Evolutionary conservation across 2,329 filamentous ascomycete genomes (phyloP), one percentile per base, ranked within the genome.

Genomic region (Eutypa lata): DNA sequence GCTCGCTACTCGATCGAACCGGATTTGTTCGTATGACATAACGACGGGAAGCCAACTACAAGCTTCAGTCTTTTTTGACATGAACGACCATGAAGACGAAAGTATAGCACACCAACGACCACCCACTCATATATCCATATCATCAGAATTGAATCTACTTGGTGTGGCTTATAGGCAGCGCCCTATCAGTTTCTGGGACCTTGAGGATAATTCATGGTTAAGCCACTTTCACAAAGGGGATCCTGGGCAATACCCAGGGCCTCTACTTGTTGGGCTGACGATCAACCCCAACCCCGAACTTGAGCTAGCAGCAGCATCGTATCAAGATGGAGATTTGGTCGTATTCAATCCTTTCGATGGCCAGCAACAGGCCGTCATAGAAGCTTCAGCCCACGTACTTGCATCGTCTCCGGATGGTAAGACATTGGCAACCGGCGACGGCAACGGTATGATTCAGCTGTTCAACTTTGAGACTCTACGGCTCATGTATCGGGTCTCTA

Each of bases 401-500:
- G 59, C 60, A 8, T 54, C 58, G 31, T 60, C 57, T 10, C 54
- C 61, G 0, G 62, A 67, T 52, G 65, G 65, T 6, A 57, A 56
- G 14, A 55, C 58, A 3, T 53, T 68, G 19, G 64, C 61, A 2
- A 57, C 57, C 22, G 64, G 57, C 3, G 60, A 56, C n/a, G 55
- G 49, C n/a, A 51, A 53, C 49, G 65, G 65, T 6, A 57, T 52
- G 6, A 57, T 68, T 24, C 59, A 63, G 28, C 44, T 66, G 26
- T 65, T 59, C 46, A 53, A 59, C 2, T 65, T 66, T 43, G 57
- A 65, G 5, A 59, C 61, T 7, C 48, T 62, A 7, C 54, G 54
- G 8, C 53, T 52, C 8, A 13, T 62, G 18, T 60, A 59, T 33
- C 53, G 57, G 5, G 31, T 53, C 21, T 37, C 28, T 38, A 24